A percentile compares a stretch with the other conserved stretches of the same genome.
Conservation (phyloP, 2,329 filamentous ascomycete genomes). For the Fusarium paranaense region DNA sequence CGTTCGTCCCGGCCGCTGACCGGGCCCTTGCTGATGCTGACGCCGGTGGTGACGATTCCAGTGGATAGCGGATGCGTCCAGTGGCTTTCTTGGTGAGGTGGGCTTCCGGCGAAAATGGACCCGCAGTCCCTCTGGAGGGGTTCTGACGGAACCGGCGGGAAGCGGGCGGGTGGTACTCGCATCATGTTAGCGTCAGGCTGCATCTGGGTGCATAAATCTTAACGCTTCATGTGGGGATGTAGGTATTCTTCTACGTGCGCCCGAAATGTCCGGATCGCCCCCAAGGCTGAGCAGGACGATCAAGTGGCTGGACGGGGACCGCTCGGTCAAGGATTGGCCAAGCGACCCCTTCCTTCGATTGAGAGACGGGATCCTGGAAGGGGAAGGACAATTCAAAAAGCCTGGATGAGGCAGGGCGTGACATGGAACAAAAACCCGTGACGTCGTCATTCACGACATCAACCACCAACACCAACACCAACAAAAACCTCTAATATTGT, state of each 20-base stretch:
- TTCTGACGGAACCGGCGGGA: slow-evolving; percentile 31
- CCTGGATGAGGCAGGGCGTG: not conserved
- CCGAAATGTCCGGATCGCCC: slow-evolving; percentile 10
- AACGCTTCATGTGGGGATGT: slow-evolving; percentile 17
- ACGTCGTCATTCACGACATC: slow-evolving; percentile 3
- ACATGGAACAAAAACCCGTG: slow-evolving; percentile 1
- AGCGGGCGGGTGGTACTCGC: slow-evolving; percentile 11
- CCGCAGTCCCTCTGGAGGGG: slow-evolving; percentile 5
- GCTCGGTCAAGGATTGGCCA: slow-evolving; percentile 10
- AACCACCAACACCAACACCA: not conserved
- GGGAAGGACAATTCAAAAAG: not conserved
- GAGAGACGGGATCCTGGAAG: not conserved
- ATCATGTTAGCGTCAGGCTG: slow-evolving; percentile 20
- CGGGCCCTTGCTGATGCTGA: not conserved
- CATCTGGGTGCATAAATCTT: not conserved
- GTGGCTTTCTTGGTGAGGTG: slow-evolving; percentile 10
- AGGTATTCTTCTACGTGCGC: not conserved
- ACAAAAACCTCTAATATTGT: not conserved
- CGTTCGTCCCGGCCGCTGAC: not conserved
- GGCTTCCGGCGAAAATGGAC: not conserved
- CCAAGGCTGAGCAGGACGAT: slow-evolving; percentile 30
- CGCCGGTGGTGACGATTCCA: slow-evolving; percentile 5
- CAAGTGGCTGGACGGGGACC: slow-evolving; percentile 18
- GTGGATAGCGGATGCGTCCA: not conserved
- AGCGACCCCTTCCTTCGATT: not conserved